These are phyloP conservation scores for Chaetomium cochliodes DNA, from an alignment of 495 filamentous ascomycete species.

Conservation along the genomic window DNA sequence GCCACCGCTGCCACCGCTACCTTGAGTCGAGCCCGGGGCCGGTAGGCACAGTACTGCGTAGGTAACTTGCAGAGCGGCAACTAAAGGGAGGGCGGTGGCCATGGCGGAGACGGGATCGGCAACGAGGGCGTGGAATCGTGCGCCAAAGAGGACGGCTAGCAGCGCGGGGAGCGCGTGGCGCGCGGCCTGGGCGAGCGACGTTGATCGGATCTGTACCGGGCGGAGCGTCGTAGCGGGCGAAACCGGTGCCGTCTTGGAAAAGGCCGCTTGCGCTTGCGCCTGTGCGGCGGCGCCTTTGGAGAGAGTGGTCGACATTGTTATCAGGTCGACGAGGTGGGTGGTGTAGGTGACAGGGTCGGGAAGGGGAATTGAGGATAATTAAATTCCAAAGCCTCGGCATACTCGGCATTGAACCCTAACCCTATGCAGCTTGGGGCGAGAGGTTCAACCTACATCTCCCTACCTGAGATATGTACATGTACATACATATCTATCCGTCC, in stretches of 20 bases:
- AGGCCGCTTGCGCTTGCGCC: constrained; percentile 9
- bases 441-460: too few relatives aligned
- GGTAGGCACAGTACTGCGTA: constrained; percentile 76
- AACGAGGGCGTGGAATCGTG: constrained; percentile 67
- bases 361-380: constrained; percentile 12
- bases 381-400: constrained; percentile 13
- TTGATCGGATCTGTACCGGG: constrained; percentile 37
- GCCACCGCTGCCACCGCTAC: background rate
- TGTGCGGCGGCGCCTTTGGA: constrained; percentile 24
- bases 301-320: constrained; percentile 31
- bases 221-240: constrained; percentile 20
- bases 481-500: too few relatives aligned
- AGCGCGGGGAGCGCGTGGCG: constrained; percentile 50
- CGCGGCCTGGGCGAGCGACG: constrained; percentile 34
- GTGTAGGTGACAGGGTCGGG: constrained; percentile 2
- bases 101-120: constrained; percentile 68
- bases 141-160: constrained; percentile 58
- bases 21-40: constrained; percentile 48
- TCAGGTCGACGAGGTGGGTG: constrained; percentile 31
- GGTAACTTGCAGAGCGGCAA: constrained; percentile 61
- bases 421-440: constrained; percentile 5
- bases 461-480: too few relatives aligned
- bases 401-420: constrained; percentile 29
- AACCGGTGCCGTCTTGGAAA: constrained; percentile 4
- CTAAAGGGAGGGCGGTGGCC: constrained; percentile 55